Conservation (phyloP, 2,329 filamentous ascomycete species). For the Elsinoe perseae region DNA sequence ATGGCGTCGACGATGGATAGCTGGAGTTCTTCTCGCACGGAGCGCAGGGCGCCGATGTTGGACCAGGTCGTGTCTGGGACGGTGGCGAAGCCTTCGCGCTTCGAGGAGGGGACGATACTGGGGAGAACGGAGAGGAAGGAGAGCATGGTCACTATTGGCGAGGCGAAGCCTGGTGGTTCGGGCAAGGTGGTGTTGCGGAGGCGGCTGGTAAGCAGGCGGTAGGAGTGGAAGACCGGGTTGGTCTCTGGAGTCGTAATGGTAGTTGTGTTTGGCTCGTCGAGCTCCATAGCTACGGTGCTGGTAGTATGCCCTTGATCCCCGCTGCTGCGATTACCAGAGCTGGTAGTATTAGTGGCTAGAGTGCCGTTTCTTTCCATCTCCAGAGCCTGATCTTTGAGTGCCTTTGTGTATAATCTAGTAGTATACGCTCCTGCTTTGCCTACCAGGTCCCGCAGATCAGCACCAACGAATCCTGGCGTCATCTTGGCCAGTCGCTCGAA, state of each 20-base stretch:
- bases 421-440: constrained; percentile 57
- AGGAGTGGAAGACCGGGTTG: constrained; percentile 30
- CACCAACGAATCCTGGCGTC: constrained; percentile 88
- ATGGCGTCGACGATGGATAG: constrained; percentile 88
- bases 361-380: constrained; percentile 22
- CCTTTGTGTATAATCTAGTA: constrained; percentile 53
- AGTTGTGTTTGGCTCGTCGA: constrained; percentile 34
- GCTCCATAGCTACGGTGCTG: constrained; percentile 42
- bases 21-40: constrained; percentile 72
- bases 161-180: constrained; percentile 47
- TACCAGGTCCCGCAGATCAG: constrained; percentile 69
- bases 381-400: constrained; percentile 37
- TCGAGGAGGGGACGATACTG: constrained; percentile 69
- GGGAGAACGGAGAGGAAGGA: constrained; percentile 70
- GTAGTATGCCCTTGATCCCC: constrained; percentile 18
- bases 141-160: constrained; percentile 53
- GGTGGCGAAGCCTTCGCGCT: constrained; percentile 88
- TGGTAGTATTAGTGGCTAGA: neutral
- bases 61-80: constrained; percentile 90
- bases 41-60: constrained; percentile 76
- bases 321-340: neutral
- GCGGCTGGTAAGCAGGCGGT: constrained; percentile 42
- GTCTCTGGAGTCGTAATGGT: constrained; percentile 21
- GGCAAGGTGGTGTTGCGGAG: constrained; percentile 41
- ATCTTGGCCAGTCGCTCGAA: constrained; percentile 66